Conservation (phyloP, 2,329 filamentous ascomycete genomes). For the Periconia sp. region DNA sequence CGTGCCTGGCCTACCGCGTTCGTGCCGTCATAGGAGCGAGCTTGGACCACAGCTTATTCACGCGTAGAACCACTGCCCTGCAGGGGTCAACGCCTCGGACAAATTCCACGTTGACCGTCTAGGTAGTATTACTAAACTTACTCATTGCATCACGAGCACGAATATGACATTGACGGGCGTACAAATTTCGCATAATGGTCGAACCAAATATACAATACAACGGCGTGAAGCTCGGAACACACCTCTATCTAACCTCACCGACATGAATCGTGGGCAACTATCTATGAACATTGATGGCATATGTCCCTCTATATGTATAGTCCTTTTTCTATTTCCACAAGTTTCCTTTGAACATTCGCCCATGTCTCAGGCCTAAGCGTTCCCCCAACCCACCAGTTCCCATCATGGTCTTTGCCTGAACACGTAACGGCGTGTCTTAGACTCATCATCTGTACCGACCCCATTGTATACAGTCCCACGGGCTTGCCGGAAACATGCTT, state of each 20-base stretch:
- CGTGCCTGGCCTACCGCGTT: not conserved
- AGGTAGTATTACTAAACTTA: too few relatives aligned
- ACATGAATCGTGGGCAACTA: not conserved
- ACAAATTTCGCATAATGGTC: too few relatives aligned
- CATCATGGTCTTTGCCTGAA: constrained; percentile 18
- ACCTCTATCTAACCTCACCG: not conserved
- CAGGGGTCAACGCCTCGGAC: too few relatives aligned
- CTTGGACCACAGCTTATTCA: not conserved
- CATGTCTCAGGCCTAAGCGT: constrained; percentile 8
- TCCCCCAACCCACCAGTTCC: constrained; percentile 19
- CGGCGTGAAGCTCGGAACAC: too few relatives aligned
- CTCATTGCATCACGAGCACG: too few relatives aligned
- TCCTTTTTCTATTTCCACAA: constrained; percentile 6
- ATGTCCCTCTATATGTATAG: not conserved
- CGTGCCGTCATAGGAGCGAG: not conserved
- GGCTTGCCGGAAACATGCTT: constrained; percentile 3
- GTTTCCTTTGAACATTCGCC: constrained; percentile 10
- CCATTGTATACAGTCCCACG: constrained; percentile 2
- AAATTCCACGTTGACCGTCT: too few relatives aligned
- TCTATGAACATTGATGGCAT: not conserved
- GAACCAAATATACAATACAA: too few relatives aligned
- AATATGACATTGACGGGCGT: too few relatives aligned
- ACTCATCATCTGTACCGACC: not conserved
- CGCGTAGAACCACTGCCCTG: too few relatives aligned
- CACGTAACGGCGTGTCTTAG: constrained; percentile 11